Percentiles rank a stretch among this genome's conserved stretches.
Conservation (phyloP, 2,329 filamentous ascomycete species). For the Hypoxylon sp. region DNA sequence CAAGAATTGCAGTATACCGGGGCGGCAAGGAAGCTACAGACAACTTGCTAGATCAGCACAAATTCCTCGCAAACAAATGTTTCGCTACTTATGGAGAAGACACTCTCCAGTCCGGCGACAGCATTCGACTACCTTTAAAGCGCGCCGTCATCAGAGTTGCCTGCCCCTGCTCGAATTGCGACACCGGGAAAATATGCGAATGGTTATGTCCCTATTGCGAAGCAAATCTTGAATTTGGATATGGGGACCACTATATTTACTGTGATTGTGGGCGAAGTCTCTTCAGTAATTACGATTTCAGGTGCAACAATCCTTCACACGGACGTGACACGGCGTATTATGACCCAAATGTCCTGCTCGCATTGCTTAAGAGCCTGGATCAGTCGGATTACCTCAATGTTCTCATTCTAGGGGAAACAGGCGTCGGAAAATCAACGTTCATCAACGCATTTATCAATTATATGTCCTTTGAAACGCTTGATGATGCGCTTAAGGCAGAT, state of each 20-base stretch:
- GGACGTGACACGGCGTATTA: neutral
- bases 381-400: neutral
- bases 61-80: neutral
- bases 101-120: neutral
- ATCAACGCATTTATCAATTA: neutral
- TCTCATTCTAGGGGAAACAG: conserved; percentile 1
- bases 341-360: neutral
- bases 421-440: neutral
- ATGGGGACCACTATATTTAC: neutral
- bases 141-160: neutral
- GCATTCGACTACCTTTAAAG: neutral
- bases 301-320: conserved; percentile 3
- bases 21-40: neutral
- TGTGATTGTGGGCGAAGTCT: neutral
- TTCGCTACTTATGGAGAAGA: neutral
- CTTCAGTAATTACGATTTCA: neutral
- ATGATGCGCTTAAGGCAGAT: conserved; percentile 4
- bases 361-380: neutral
- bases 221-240: conserved; percentile 1
- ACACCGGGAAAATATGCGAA: neutral
- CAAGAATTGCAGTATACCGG: neutral
- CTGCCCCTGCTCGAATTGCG: neutral
- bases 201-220: conserved; percentile 1
- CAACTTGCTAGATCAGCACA: neutral
- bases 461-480: neutral